Evolutionary conservation across 208 protist species (phyloP).

Genomic region (Acanthamoeba culbertsoni): DNA sequence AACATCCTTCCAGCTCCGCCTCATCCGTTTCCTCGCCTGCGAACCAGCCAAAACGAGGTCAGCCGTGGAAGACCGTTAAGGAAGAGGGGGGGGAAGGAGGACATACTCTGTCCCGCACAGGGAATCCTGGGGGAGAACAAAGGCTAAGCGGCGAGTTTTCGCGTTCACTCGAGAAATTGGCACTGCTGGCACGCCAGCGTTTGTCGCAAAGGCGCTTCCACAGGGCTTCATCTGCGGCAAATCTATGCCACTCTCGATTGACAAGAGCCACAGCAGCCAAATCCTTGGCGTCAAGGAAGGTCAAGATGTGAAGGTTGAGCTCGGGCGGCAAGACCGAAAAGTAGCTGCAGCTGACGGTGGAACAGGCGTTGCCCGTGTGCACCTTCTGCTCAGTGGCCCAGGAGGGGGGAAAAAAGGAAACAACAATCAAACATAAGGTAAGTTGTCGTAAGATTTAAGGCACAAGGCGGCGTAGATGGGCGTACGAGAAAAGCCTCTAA

Average conservation of each 20-base stretch:
- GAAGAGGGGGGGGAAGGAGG: too few relatives aligned
- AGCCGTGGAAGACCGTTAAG: too few relatives aligned
- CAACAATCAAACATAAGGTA: background rate
- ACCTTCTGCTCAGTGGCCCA: background rate
- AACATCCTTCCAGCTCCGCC: conserved; percentile 31
- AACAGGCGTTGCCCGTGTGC: conserved; percentile 13
- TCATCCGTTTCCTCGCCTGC: background rate
- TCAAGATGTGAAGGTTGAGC: conserved; percentile 41
- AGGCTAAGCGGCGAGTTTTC: background rate
- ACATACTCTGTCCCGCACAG: too few relatives aligned
- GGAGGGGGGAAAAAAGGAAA: background rate
- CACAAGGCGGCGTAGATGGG: background rate
- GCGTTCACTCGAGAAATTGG: background rate
- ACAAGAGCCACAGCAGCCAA: background rate
- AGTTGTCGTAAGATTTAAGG: background rate
- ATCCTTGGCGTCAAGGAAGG: conserved; percentile 26
- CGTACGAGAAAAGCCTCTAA: conserved; percentile 14
- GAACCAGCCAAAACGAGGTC: background rate
- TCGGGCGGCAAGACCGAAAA: conserved; percentile 26
- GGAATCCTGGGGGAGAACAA: background rate
- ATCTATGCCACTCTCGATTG: background rate
- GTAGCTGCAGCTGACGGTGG: conserved; percentile 33
- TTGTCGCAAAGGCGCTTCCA: conserved; percentile 19
- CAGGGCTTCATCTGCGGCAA: conserved; percentile 25
- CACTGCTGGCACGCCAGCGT: background rate